phyloP scores from a whole-genome alignment of 1,284 basidiomycete species.

The Cutaneotrichosporon sp. region DNA sequence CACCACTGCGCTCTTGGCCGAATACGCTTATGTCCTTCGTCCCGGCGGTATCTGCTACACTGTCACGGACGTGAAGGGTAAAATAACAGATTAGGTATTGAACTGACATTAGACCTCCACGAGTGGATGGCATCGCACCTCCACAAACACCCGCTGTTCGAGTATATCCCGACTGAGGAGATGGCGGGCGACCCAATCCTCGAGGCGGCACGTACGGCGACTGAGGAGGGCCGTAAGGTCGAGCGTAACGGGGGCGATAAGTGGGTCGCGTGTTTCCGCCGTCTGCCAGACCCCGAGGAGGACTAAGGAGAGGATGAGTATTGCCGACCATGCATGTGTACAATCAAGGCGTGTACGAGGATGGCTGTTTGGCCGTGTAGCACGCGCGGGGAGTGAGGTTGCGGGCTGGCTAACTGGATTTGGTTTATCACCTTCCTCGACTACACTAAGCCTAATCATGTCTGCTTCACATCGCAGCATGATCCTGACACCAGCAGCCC shows the following conservation, averaged over 20 bases:
- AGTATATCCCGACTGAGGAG: slow-evolving; percentile 70
- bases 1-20: slow-evolving; percentile 84
- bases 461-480: no score
- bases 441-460: no score
- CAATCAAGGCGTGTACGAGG: background rate
- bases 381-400: no score
- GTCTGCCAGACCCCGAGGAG: slow-evolving; percentile 34
- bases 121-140: slow-evolving; percentile 94
- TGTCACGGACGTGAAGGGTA: slow-evolving; percentile 87
- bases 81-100: no score
- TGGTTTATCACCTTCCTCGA: no score
- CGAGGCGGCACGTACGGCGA: slow-evolving; percentile 76
- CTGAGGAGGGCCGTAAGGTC: slow-evolving; percentile 97
- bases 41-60: slow-evolving; percentile 95
- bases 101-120: slow-evolving; percentile 66
- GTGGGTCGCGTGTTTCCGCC: slow-evolving; percentile 56
- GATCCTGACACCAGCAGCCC: no score
- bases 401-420: no score
- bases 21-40: slow-evolving; percentile 87
- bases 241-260: slow-evolving; percentile 87
- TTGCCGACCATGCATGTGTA: background rate
- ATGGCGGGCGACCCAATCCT: slow-evolving; percentile 66
- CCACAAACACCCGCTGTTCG: slow-evolving; percentile 80
- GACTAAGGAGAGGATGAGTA: slow-evolving; percentile 14
- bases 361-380: no score